These are phyloP conservation scores for Curvularia spicifera DNA, from an alignment of 2,329 filamentous ascomycete species.

Conservation along the genomic window DNA sequence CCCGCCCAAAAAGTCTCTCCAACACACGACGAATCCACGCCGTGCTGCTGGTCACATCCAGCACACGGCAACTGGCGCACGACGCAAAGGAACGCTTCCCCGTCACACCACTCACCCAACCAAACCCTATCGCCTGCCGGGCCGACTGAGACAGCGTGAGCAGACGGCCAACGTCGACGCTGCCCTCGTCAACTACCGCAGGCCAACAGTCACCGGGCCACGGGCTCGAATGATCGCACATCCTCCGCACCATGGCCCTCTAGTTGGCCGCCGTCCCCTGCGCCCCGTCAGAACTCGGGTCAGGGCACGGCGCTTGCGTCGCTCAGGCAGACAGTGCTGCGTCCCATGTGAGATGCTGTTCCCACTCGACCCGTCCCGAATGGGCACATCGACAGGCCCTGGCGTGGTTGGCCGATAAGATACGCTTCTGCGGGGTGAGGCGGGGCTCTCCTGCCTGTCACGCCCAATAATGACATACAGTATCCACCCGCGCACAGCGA, in stretches of 20 bases:
- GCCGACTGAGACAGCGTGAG: constrained; percentile 11
- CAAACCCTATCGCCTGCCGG: background rate
- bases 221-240: constrained; percentile 9
- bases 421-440: constrained; percentile 39
- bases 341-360: constrained; percentile 18
- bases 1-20: constrained; percentile 20
- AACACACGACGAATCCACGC: constrained; percentile 35
- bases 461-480: constrained; percentile 18
- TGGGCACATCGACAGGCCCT: constrained; percentile 30
- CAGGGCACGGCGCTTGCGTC: constrained; percentile 37
- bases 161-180: background rate
- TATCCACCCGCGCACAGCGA: constrained; percentile 9
- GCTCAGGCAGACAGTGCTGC: constrained; percentile 36
- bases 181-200: background rate
- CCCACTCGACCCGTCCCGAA: constrained; percentile 44
- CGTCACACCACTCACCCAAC: constrained; percentile 7
- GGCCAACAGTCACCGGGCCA: constrained; percentile 10
- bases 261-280: constrained; percentile 4
- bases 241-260: constrained; percentile 17
- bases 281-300: constrained; percentile 12
- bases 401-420: constrained; percentile 36
- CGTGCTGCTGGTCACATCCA: background rate
- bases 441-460: constrained; percentile 30
- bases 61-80: constrained; percentile 3
- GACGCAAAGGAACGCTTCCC: background rate